Percentiles rank a stretch among this genome's conserved stretches.
Evolutionary conservation across 176 grass and related monocot genomes (phyloP).

Genomic region (Avena insularis): DNA sequence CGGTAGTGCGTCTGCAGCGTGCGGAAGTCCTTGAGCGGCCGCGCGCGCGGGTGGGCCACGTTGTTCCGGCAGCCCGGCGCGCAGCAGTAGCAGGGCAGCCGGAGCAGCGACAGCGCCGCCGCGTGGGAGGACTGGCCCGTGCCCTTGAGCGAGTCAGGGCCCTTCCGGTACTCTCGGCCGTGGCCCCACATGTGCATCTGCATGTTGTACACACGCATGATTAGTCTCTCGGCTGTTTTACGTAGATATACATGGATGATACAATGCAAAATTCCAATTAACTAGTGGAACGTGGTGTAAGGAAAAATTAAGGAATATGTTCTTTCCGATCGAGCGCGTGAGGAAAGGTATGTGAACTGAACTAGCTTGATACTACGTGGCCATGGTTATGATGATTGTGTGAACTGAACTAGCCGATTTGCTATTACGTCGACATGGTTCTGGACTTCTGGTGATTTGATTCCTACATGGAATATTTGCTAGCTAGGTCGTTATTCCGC

Average conservation of each 20-base stretch:
- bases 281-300: neutral
- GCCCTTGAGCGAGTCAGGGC: conserved; percentile 83
- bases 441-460: conserved; percentile 2
- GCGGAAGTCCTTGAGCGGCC: conserved; percentile 94
- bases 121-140: conserved; percentile 41
- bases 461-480: conserved; percentile 44
- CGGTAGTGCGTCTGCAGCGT: conserved; percentile 99
- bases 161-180: conserved; percentile 93
- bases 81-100: conserved; percentile 96
- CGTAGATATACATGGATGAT: neutral
- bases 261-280: neutral
- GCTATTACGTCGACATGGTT: neutral
- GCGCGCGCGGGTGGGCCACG: conserved; percentile 72
- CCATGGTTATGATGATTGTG: no score
- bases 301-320: conserved; percentile 10
- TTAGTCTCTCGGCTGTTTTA: neutral
- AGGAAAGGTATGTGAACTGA: conserved; percentile 39
- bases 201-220: neutral
- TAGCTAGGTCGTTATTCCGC: conserved; percentile 26
- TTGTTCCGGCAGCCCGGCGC: conserved; percentile 82
- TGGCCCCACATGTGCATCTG: conserved; percentile 99
- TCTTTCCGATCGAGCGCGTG: neutral
- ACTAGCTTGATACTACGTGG: neutral
- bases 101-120: conserved; percentile 67
- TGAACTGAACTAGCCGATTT: no score